phyloP scores from a whole-genome alignment of 2,329 filamentous ascomycete genomes.

The Trichoderma sp. region DNA sequence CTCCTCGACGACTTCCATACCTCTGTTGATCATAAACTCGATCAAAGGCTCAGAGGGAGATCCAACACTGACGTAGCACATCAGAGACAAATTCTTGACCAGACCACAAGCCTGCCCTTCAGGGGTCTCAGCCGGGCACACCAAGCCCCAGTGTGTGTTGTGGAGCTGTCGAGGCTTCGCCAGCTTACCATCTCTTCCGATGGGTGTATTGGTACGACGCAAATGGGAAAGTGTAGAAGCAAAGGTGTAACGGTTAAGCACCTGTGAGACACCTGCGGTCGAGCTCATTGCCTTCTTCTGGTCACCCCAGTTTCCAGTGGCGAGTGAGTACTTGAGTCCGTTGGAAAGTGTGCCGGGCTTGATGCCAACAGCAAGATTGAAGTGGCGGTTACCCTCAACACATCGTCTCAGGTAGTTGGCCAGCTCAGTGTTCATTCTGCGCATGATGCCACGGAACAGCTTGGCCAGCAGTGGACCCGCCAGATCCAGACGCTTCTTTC shows the following conservation, averaged over 20 bases:
- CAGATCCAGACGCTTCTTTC: constrained; percentile 96
- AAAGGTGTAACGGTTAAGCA: constrained; percentile 96
- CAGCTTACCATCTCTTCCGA: constrained; percentile 96
- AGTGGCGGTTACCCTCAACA: constrained; percentile 84
- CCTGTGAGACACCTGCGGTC: constrained; percentile 96
- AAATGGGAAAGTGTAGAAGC: constrained; percentile 95
- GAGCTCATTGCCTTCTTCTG: constrained; percentile 97
- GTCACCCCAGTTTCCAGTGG: constrained; percentile 98
- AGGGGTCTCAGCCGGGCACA: constrained; percentile 95
- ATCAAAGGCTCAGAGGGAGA: constrained; percentile 87
- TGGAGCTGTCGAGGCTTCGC: constrained; percentile 97
- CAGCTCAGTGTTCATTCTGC: constrained; percentile 87
- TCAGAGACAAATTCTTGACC: constrained; percentile 95
- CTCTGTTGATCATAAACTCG: constrained; percentile 92
- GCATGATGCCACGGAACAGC: constrained; percentile 88
- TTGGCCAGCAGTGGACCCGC: constrained; percentile 94
- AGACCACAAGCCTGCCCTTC: constrained; percentile 98
- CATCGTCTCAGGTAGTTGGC: constrained; percentile 89
- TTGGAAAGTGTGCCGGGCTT: constrained; percentile 91
- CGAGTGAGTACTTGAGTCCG: constrained; percentile 92
- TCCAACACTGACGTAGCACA: constrained; percentile 98
- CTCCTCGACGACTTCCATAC: constrained; percentile 96
- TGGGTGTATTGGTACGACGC: constrained; percentile 94
- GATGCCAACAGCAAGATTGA: constrained; percentile 87
- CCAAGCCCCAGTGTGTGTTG: constrained; percentile 97